Evolutionary conservation across 1,284 basidiomycete species (phyloP).

Genomic region (Ceratobasidium sp.): DNA sequence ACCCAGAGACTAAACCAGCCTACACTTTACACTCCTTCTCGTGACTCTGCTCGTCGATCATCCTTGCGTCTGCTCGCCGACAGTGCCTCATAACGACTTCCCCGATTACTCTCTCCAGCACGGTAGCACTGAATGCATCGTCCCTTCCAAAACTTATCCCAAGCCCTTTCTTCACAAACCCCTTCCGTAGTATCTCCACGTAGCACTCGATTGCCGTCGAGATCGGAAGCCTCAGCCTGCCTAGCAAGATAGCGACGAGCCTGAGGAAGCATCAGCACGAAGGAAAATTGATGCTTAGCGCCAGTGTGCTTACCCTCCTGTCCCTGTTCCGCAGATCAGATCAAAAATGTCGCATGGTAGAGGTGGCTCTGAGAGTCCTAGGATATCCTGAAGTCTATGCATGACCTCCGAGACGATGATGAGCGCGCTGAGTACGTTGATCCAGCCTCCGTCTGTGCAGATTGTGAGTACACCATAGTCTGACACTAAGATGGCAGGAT

Average conservation of each 20-base stretch:
- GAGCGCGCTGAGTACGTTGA: conserved; percentile 53
- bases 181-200: background rate
- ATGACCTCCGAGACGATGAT: conserved; percentile 53
- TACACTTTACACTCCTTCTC: no score
- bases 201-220: conserved; percentile 1
- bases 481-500: no score
- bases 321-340: conserved; percentile 42
- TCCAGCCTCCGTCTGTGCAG: conserved; percentile 55
- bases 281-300: background rate
- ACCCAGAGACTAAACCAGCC: no score
- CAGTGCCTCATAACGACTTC: background rate
- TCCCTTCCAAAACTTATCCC: background rate
- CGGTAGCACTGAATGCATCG: conserved; percentile 26
- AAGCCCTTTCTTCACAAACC: conserved; percentile 7
- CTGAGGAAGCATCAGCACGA: background rate
- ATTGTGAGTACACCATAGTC: no score
- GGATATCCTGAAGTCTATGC: conserved; percentile 41
- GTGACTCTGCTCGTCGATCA: background rate
- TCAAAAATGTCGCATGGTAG: conserved; percentile 9
- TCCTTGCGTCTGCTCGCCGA: background rate
- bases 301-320: conserved; percentile 34
- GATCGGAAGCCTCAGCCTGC: conserved; percentile 12
- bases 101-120: background rate
- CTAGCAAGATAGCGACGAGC: conserved; percentile 24
- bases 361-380: background rate